Base-by-base conservation (phyloP, 2,329 filamentous ascomycete genomes). In the Xenoacremonium recifei region DNA sequence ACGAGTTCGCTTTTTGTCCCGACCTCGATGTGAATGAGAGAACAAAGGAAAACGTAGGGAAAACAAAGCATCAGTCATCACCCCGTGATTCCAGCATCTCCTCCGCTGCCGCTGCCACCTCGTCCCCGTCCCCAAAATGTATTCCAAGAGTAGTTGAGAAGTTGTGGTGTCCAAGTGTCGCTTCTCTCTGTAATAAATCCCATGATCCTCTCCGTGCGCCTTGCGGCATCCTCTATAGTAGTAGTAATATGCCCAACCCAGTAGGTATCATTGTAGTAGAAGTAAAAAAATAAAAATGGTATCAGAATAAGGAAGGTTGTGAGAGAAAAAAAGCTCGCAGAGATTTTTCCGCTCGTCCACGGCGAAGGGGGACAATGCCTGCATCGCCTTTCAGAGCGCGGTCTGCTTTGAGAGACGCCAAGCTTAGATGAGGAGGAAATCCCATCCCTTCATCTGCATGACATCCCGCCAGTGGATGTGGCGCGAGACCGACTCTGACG, bases 381-480 rank as follows among this genome's bases (percentile, higher is more conserved):
- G 64, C 59, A 63, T 65, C 60, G 59, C 61, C 55, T 53, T 50
- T 49, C 52, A 49, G 54, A 55, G 53, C 54, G 45, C 38, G 35
- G 56, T 57, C 60, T 57, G n/a, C 55, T 59, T 54, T 57, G 53
- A 60, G 62, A 69, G 64, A 57, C 67, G 46, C 47, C 63, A 48
- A 61, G 23, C 48, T 72, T 71, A 96, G 69, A 96, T 91, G 66
- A 96, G 80, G 66, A 96, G 76, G 71, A 89, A 93, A 65, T 95
- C 89, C 91, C 89, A 96, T 56, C 82, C 82, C 72, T 92, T 93
- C 71, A 85, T 81, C 70, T 81, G 82, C 90, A 96, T 96, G 63
- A 92, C 81, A 70, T 95, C 88, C 71, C 92, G 79, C 92, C 92
- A 97, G 82, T 91, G 90, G 68, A 95, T 80, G 71, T 85, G 85